A percentile compares a stretch with the other conserved stretches of the same genome.
Evolutionary conservation across 305 asterid genomes (phyloP).

Genomic region (Fraxinus dipetala): DNA sequence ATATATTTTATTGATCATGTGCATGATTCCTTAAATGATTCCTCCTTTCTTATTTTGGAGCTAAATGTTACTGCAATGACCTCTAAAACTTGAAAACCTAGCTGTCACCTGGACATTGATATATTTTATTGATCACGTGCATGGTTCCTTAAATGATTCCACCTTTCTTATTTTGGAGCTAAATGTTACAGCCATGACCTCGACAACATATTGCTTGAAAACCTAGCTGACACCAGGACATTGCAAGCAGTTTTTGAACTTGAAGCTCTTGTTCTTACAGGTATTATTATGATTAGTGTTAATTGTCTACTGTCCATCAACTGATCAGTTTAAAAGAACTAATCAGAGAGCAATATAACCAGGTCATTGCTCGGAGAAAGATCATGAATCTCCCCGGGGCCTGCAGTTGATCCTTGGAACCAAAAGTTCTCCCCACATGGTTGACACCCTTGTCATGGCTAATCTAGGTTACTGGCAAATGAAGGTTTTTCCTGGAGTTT

Average conservation of each 20-base stretch:
- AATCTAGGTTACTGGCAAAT: constrained; percentile 99
- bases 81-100: constrained; percentile 91
- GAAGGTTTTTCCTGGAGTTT: constrained; percentile 93
- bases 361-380: constrained; percentile 99
- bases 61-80: constrained; percentile 66
- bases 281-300: constrained; percentile 35
- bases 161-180: constrained; percentile 18
- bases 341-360: constrained; percentile 27
- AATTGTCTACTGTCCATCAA: not conserved
- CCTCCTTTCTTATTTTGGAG: constrained; percentile 14
- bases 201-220: constrained; percentile 93
- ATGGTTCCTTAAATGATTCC: not conserved
- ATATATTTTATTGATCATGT: not conserved
- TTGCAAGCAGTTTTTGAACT: constrained; percentile 94
- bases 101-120: constrained; percentile 74
- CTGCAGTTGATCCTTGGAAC: constrained; percentile 96
- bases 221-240: constrained; percentile 85
- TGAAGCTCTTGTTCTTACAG: constrained; percentile 95
- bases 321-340: constrained; percentile 23
- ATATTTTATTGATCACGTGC: not conserved
- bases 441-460: constrained; percentile 99
- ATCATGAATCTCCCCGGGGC: constrained; percentile 96
- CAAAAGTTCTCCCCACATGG: constrained; percentile 75
- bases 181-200: constrained; percentile 78
- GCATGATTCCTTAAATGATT: not conserved